These are phyloP conservation scores for Boletus sp. DNA, from an alignment of 1,284 basidiomycete species.

Conservation along the genomic window DNA sequence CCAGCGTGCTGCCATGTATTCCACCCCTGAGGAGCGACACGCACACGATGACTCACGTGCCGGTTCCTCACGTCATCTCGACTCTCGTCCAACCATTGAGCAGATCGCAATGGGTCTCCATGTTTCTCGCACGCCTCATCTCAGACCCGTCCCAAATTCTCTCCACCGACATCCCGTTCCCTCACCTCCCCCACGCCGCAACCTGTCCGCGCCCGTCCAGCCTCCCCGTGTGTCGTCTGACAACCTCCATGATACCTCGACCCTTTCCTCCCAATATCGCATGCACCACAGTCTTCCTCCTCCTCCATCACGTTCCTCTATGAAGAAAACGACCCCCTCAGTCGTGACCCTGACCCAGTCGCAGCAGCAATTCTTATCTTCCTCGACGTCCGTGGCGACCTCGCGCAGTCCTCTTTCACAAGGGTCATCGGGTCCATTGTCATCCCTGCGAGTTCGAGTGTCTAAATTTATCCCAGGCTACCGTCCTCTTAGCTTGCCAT, in stretches of 20 bases:
- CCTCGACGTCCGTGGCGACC: slow-evolving; percentile 47
- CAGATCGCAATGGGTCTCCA: slow-evolving; percentile 76
- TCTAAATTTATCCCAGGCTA: slow-evolving; percentile 46
- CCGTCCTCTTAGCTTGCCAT: slow-evolving; percentile 38
- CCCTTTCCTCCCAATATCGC: slow-evolving; percentile 29
- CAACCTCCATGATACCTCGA: slow-evolving; percentile 20
- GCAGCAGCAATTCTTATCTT: slow-evolving; percentile 33
- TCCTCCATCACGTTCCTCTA: slow-evolving; percentile 53
- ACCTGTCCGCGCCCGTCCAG: slow-evolving; percentile 10
- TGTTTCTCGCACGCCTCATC: slow-evolving; percentile 65
- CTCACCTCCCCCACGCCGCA: slow-evolving; percentile 22
- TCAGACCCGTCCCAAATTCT: slow-evolving; percentile 37
- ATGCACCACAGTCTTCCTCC: slow-evolving; percentile 41
- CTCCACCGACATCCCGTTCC: slow-evolving; percentile 19
- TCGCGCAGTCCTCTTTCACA: slow-evolving; percentile 40
- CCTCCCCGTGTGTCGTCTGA: slow-evolving; percentile 14
- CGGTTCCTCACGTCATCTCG: slow-evolving; percentile 40
- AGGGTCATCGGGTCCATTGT: slow-evolving; percentile 36
- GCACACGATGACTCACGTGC: slow-evolving; percentile 26
- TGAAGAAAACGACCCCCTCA: slow-evolving; percentile 48
- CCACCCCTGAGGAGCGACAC: slow-evolving; percentile 48
- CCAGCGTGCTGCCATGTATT: slow-evolving; percentile 44
- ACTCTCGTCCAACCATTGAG: slow-evolving; percentile 59
- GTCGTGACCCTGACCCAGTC: slow-evolving; percentile 33
- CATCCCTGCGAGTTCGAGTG: slow-evolving; percentile 46